A percentile compares a stretch with the other conserved stretches of the same genome.
Conservation (phyloP, 257 asterid species). For the Solanum etuberosum region DNA sequence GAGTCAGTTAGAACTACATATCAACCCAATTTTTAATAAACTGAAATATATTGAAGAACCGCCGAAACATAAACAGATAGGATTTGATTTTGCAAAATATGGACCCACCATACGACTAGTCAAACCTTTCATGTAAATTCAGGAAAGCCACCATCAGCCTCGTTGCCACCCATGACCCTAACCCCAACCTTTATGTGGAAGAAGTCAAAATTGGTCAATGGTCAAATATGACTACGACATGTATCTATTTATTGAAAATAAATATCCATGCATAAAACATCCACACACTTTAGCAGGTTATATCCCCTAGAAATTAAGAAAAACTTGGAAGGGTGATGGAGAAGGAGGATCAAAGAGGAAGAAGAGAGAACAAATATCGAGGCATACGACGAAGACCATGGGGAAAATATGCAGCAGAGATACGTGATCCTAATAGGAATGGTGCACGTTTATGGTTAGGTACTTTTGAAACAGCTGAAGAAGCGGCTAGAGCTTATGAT, state of each 20-base stretch:
- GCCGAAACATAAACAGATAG: too few relatives aligned
- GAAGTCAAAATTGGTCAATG: neutral
- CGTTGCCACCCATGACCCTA: neutral
- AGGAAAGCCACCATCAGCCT: neutral
- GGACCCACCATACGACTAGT: neutral
- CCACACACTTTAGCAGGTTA: neutral
- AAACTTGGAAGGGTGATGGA: neutral
- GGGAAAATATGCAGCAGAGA: constrained; percentile 88
- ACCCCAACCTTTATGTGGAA: neutral
- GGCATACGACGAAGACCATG: constrained; percentile 79
- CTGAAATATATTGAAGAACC: too few relatives aligned
- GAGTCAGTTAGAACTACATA: too few relatives aligned
- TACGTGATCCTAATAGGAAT: constrained; percentile 57
- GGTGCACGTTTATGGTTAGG: constrained; percentile 85
- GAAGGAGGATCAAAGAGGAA: constrained; percentile 8
- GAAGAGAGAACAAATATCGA: constrained; percentile 34
- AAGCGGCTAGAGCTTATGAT: constrained; percentile 80
- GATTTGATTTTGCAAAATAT: neutral
- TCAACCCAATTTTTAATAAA: too few relatives aligned
- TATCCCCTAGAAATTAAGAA: neutral
- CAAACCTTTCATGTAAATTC: neutral
- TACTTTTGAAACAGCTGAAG: constrained; percentile 67
- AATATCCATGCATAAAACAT: neutral
- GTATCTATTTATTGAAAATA: neutral
- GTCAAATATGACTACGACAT: constrained; percentile 1